Percentiles rank a stretch among this genome's conserved stretches.
Evolutionary conservation across 2,329 filamentous ascomycete species (phyloP).

Genomic region (Epichloe brachyelytri): DNA sequence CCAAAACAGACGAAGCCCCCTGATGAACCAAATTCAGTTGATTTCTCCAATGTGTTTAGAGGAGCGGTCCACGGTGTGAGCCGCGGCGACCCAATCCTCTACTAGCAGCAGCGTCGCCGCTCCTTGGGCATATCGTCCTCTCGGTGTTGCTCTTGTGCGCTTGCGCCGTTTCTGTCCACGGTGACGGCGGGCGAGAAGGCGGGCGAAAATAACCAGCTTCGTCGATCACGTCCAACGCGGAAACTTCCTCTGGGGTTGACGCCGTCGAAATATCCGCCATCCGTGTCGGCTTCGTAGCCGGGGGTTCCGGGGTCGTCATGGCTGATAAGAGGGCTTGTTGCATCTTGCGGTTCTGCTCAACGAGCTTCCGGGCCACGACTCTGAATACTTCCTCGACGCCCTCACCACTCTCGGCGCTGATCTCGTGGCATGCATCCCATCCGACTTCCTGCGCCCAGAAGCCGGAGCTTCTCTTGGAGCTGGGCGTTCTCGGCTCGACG

Average conservation of each 20-base stretch:
- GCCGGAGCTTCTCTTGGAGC: slow-evolving; percentile 54
- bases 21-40: no score
- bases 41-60: no score
- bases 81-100: no score
- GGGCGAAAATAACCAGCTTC: slow-evolving; percentile 47
- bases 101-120: slow-evolving; percentile 19
- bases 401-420: slow-evolving; percentile 85
- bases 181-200: slow-evolving; percentile 39
- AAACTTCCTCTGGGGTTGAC: slow-evolving; percentile 36
- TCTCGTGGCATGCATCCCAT: slow-evolving; percentile 96
- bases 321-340: slow-evolving; percentile 46
- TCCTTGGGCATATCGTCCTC: slow-evolving; percentile 12
- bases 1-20: no score
- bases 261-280: slow-evolving; percentile 39
- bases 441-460: slow-evolving; percentile 89
- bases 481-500: slow-evolving; percentile 44
- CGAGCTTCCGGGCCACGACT: slow-evolving; percentile 48
- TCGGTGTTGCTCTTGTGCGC: slow-evolving; percentile 14
- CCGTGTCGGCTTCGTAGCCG: slow-evolving; percentile 30
- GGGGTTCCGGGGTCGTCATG: slow-evolving; percentile 39
- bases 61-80: no score
- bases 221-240: slow-evolving; percentile 41
- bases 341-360: slow-evolving; percentile 51
- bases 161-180: slow-evolving; percentile 28
- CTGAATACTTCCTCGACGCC: slow-evolving; percentile 95